Conservation (phyloP, 1,139 yeast genomes). For the Taphrina flavorubra region DNA sequence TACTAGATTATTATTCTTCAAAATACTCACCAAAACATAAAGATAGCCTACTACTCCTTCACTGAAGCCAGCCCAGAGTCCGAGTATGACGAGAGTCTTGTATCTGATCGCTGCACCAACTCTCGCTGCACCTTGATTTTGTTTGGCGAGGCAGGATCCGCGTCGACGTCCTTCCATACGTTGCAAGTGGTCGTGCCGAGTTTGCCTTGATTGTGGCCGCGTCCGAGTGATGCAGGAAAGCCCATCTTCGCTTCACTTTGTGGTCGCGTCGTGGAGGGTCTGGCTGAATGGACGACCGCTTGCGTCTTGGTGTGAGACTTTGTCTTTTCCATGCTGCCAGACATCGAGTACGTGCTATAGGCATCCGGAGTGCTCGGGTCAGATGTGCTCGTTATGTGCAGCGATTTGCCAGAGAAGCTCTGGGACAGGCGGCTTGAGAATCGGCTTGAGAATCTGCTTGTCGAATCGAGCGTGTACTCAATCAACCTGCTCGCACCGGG, state of each 20-base stretch:
- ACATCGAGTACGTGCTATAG: not conserved
- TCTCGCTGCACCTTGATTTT: constrained; percentile 27
- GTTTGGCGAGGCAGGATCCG: constrained; percentile 26
- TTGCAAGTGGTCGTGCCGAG: constrained; percentile 14
- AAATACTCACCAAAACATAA: too few species aligned
- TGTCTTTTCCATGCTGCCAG: not conserved
- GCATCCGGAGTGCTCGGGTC: not conserved
- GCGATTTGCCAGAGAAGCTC: constrained; percentile 7
- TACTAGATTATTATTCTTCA: not conserved
- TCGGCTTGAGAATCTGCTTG: constrained; percentile 6
- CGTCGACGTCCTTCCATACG: constrained; percentile 28
- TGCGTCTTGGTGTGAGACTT: not conserved
- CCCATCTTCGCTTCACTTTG: not conserved
- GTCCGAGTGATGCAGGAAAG: constrained; percentile 4
- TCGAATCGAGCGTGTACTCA: constrained; percentile 8
- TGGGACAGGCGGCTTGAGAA: constrained; percentile 12
- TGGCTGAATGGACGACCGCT: not conserved
- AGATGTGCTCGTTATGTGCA: not conserved
- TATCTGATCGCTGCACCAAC: constrained; percentile 15
- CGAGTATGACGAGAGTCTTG: not conserved
- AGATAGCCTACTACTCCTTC: not conserved
- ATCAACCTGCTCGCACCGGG: constrained; percentile 22
- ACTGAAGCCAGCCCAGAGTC: constrained; percentile 4
- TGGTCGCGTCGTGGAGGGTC: too few species aligned
- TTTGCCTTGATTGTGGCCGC: constrained; percentile 28